Base-by-base conservation (phyloP, 73 alveolate genomes). In the Paramecium tetraurelia region DNA sequence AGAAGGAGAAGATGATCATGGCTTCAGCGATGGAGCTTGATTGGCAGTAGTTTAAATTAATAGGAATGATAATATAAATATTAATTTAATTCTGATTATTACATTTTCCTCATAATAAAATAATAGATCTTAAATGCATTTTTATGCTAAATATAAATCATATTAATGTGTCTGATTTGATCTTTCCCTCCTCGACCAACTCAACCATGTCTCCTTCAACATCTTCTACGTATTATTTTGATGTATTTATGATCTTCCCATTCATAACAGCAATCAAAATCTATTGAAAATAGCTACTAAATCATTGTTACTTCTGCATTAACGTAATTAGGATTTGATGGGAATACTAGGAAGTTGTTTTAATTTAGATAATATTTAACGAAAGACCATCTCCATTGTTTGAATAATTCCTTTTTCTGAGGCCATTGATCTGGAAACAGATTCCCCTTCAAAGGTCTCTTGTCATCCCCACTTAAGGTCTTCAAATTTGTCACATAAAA, bases 381-480 rank as follows among this genome's bases (percentile, higher is more conserved):
- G 46, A 20, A 80, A 7, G 90, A 41, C 90, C 90, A 80, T 36
- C 59, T 72, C 46, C 40, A 72, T 9, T 36, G 16, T 80, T 46
- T 80, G 1, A 31, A 9, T n/a, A 20, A 10, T 14, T 31, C 33
- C 16, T 80, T 43, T 40, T 21, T 12, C 4, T 20, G 21, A 11
- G 90, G 90, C 76, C 75, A 80, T 43, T 80, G 48, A 0, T 41
- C 43, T 8, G 90, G 90, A 46, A 80, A 80, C 18, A 80, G 22
- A 20, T 80, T 40, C 22, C 90, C 90, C 12, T 41, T 80, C 7
- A 46, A 24, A 12, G 90, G 90, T 48, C 57, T 44, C n/a, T 35
- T 22, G 7, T 41, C 70, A 22, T 27, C 76, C 3, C 76, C 71
- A 14, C 12, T n/a, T 7, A 27, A 24, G 43, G 72, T 41, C 44